Evolutionary conservation across 2,329 filamentous ascomycete genomes (phyloP).

Genomic region (Penicillium sp.): DNA sequence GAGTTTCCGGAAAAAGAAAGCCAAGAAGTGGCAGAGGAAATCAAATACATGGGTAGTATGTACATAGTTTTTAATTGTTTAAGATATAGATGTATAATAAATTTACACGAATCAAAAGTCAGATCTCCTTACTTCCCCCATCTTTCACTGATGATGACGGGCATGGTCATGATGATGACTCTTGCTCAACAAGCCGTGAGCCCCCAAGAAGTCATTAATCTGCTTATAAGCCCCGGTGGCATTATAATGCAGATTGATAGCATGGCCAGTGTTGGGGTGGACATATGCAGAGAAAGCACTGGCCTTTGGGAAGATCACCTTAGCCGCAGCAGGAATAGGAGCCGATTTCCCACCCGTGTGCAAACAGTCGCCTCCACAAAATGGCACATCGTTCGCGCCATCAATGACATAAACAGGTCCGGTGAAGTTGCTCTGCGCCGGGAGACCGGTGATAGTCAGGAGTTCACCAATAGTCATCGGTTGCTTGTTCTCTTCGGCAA

Average conservation of each 20-base stretch:
- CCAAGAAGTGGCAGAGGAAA: no score
- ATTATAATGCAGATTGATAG: constrained; percentile 32
- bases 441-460: constrained; percentile 18
- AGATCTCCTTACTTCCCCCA: no score
- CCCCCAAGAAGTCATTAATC: constrained; percentile 13
- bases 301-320: constrained; percentile 20
- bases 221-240: constrained; percentile 27
- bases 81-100: not conserved
- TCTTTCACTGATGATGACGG: not conserved
- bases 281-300: constrained; percentile 26
- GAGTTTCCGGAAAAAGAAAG: not conserved
- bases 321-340: constrained; percentile 16
- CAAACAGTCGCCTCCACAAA: constrained; percentile 30
- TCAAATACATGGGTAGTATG: not conserved
- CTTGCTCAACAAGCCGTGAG: not conserved
- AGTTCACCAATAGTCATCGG: constrained; percentile 30
- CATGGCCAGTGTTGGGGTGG: constrained; percentile 29
- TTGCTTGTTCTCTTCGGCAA: constrained; percentile 25
- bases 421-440: constrained; percentile 17
- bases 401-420: constrained; percentile 30
- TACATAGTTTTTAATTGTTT: not conserved
- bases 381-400: constrained; percentile 22
- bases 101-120: not conserved
- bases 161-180: constrained; percentile 1
- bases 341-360: constrained; percentile 18